A percentile compares a stretch with the other conserved stretches of the same genome.
These are phyloP conservation scores for Phytopythium aichiense DNA, from an alignment of 352 stramenopile species.

Conservation along the genomic window DNA sequence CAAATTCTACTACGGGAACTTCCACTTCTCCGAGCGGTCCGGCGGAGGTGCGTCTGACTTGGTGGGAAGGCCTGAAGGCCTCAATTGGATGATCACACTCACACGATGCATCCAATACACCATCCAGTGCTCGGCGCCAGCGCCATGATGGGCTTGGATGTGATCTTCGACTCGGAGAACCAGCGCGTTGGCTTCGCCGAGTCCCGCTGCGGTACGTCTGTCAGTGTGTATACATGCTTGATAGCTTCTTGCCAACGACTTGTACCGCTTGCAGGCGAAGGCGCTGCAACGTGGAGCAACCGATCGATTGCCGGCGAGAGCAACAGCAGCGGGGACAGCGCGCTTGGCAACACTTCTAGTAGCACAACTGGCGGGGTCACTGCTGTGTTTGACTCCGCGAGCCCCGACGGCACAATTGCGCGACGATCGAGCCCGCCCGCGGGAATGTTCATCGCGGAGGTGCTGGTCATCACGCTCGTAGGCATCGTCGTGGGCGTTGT, in stretches of 20 bases:
- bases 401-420: slow-evolving; percentile 2
- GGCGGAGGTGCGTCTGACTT: slow-evolving; percentile 47
- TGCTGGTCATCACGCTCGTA: slow-evolving; percentile 48
- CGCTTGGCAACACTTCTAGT: background rate
- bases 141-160: slow-evolving; percentile 76
- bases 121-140: slow-evolving; percentile 68
- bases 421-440: slow-evolving; percentile 15
- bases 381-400: slow-evolving; percentile 4
- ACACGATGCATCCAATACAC: background rate
- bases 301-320: slow-evolving; percentile 4
- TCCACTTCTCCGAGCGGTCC: slow-evolving; percentile 78
- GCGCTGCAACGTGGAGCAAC: slow-evolving; percentile 4
- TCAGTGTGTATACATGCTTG: background rate
- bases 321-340: background rate
- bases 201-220: slow-evolving; percentile 51
- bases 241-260: background rate
- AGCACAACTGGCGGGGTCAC: background rate
- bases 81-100: too few relatives aligned
- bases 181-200: slow-evolving; percentile 78
- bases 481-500: slow-evolving; percentile 52
- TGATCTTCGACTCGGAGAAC: slow-evolving; percentile 82
- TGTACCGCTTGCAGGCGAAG: background rate
- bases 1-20: slow-evolving; percentile 59
- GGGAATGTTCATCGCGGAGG: slow-evolving; percentile 43
- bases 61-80: background rate